Base-by-base conservation (phyloP, 164 flowering plant species). In the Tetracentron sinense region DNA sequence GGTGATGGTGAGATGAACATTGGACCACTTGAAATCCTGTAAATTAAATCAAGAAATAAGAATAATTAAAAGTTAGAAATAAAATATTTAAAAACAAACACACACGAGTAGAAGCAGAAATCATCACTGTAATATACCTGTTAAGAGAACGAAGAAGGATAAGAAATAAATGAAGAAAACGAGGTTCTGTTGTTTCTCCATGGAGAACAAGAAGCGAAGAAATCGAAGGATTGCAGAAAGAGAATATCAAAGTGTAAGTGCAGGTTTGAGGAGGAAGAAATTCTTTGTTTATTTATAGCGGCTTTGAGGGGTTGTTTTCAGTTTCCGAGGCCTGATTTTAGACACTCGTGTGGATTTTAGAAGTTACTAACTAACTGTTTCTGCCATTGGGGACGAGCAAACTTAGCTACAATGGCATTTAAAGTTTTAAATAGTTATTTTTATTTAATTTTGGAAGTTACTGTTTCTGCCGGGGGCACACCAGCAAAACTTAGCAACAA, bases 1-100 rank as follows among this genome's bases (percentile, higher is more conserved):
- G 23, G 8, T 23, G 30, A 22, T 17, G 62, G 38, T 63, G 38
- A 27, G 65, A 47, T 47, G 62, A 38, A 51, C 51, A n/a, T 42
- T 71, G 31, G 25, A 69, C 67, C n/a, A 19, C 31, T 55, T 62
- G 50, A 38, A n/a, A 16, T 49, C 63, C 66, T 62, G 23, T 15
- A 46, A 15, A 28, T 48, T 6, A 48, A 63, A 35, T 23, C 14
- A 31, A 0, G 42, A 25, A 16, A 0, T 12, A 7, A 6, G 27
- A 49, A 4, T 1, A 10, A 20, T 2, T 22, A 15, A 42, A 29
- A 12, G 12, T 15, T 1, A 0, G 10, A n/a, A 15, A 20, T 22
- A 19, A 2, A 12, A 16, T 25, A 6, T 0, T 20, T 29, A 61
- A 29, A 20, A 49, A 61, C n/a, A n/a, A n/a, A n/a, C n/a, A n/a